Evolutionary conservation across 2,329 filamentous ascomycete species (phyloP).

Genomic region (Penicillium sp.): DNA sequence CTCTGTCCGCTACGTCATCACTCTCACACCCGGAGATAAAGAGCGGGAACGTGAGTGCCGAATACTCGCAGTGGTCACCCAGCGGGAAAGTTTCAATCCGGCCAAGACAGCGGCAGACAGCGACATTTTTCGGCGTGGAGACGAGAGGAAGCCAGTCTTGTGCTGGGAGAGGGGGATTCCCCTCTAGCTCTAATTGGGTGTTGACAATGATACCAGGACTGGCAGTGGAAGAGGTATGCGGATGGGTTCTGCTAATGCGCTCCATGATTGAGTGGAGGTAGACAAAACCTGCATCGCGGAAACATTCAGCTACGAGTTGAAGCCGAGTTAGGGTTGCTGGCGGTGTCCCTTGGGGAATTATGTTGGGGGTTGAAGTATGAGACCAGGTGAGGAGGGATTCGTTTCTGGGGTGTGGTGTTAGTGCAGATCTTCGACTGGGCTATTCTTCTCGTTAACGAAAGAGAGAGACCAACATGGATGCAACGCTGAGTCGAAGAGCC

Average conservation of each 20-base stretch:
- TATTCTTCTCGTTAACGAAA: background rate
- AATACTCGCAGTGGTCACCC: conserved; percentile 35
- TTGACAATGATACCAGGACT: background rate
- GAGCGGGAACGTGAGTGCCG: conserved; percentile 37
- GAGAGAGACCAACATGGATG: conserved; percentile 25
- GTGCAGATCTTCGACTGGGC: background rate
- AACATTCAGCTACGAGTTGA: conserved; percentile 36
- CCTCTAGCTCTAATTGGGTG: background rate
- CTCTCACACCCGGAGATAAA: conserved; percentile 37
- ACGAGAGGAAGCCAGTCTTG: conserved; percentile 18
- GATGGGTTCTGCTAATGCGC: conserved; percentile 17
- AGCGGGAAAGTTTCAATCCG: conserved; percentile 26
- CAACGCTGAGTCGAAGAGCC: conserved; percentile 25
- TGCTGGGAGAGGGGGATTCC: background rate
- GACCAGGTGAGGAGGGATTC: conserved; percentile 32
- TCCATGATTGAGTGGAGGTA: conserved; percentile 37
- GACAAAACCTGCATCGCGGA: conserved; percentile 36
- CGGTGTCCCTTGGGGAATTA: conserved; percentile 31
- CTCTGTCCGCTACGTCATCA: conserved; percentile 18
- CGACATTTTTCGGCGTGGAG: conserved; percentile 25
- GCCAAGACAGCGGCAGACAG: conserved; percentile 26
- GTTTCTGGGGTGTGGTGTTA: conserved; percentile 22
- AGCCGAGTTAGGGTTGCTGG: conserved; percentile 27
- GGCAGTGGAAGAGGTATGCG: background rate
- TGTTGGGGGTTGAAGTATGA: conserved; percentile 24